Base-by-base conservation (phyloP, 176 grass and related monocot genomes). In the Miscanthus lutarioriparius region DNA sequence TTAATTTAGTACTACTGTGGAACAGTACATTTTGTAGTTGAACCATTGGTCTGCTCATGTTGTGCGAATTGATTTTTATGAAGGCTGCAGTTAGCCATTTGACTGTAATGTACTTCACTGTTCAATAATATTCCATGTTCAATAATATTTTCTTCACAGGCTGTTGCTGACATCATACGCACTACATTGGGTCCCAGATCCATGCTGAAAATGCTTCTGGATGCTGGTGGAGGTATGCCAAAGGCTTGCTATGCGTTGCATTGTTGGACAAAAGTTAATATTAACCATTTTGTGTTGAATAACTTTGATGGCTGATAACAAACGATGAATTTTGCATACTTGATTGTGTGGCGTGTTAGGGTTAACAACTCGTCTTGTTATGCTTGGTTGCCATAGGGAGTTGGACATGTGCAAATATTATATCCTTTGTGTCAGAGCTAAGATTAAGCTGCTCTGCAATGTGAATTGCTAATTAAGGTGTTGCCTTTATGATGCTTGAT, bases 161-260 rank as follows among this genome's bases (percentile, higher is more conserved):
- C 90, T 81, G 97, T 99, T 66, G 90, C 97, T 70, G 97, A 99
- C 82, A 99, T 99, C 54, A 92, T 99, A 8, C 93, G 93, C 28
- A 99, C 97, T 59, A 99, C 97, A n/a, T 81, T 99, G 70, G 97
- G 97, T 72, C 97, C 97, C 27, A 89, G 97, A 84, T 96, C 97
- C 74, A 99, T 99, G 97, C 74, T 99, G 61, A 99, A 99, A 86
- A 99, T 99, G 97, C 86, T 99, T 73, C 91, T 99, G 78, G 97
- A 99, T 96, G 97, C 97, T 68, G 8, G 38, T 44, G 97, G 97
- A 89, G 97, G 93, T 99, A 48, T 44, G 48, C 39, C 16, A 14
- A 44, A n/a, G 19, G 65, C 47, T 68, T 58, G 39, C 53, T 76
- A 12, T 72, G 8, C 1, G 17, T 20, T 59, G 4, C 28, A 0